Evolutionary conservation across 495 filamentous ascomycete species (phyloP), one percentile per base, ranked within the genome.

Genomic region (Symbiotaphrina buchneri): DNA sequence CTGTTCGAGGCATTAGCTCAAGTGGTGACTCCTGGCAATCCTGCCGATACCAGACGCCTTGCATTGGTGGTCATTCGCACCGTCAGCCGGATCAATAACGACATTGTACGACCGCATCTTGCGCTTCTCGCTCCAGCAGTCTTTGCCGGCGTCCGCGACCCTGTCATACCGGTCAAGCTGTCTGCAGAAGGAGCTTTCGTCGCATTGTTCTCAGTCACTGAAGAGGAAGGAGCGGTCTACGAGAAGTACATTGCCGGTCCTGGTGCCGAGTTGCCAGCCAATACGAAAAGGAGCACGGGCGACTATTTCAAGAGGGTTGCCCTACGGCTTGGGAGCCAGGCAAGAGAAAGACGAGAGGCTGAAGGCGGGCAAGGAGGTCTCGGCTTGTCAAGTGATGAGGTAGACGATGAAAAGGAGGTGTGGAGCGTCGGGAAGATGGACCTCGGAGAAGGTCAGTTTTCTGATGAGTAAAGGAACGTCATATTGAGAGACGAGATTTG

Each of bases 231-330:
- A 23, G 72, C 71, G 37, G 72, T 93, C 15, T 95, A 94, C 42
- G 85, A 97, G 34, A 82, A 82, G 57, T 97, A 82, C 43, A 69
- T 95, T 48, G 53, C 63, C 3, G 64, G 62, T 10, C 54, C 64
- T 20, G 63, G 69, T 13, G 41, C 55, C 30, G 68, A 65, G 0
- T 49, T 92, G 21, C 55, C 65, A 3, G 56, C 75, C 0, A 71
- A 63, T 6, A 65, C 63, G 19, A 90, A 90, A 62, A 56, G 87
- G 34, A 84, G 77, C 47, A 94, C 95, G 79, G 66, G 73, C 27
- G 87, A 97, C 43, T 97, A 97, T 54, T 95, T 95, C 55, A 93
- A 92, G 60, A 63, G 90, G 10, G 72, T 95, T 26, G 79, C 78
- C 10, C 49, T 91, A 34, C 63, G 83, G 41, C 52, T 95, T 13